Base-by-base conservation (phyloP, 2,329 filamentous ascomycete species). In the Drechslerella coelobrocha region DNA sequence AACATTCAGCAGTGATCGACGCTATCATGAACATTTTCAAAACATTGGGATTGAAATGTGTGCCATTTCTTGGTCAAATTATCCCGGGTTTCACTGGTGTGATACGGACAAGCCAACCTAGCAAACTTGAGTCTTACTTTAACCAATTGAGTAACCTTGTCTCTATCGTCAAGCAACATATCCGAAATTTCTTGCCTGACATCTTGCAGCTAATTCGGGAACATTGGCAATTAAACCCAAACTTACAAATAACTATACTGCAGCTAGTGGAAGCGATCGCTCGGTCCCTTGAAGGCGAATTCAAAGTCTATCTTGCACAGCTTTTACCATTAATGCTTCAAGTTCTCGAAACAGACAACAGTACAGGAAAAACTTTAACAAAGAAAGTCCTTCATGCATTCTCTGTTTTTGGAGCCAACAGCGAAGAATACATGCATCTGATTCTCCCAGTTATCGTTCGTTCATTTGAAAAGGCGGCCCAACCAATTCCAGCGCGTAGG, bases 21-120 rank as follows among this genome's bases (percentile, higher is more conserved):
- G 94, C 94, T 3, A 95, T 99, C 75, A 97, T 99, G 88, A 96
- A 91, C 75, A 99, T 99, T 68, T 99, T 99, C 80, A 90, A 94
- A 75, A 99, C 95, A 0, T 84, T 99, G 71, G 94, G 94, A 1
- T 81, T 99, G 75, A 96, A 97, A 78, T 99, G 94, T 78, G 93
- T 99, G 7, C 90, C 91, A 0, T 99, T 97, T 79, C 85, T 99
- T 1, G 89, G 90, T 71, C 89, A 94, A 71, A 97, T 99, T 72
- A 90, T 99, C 29, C 94, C 95, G 0, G 94, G 92, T 0, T 99
- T 99, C 77, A 84, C 99, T 43, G 84, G 86, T 14, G 93, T 99
- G 61, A 96, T 99, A 72, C 86, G 89, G 74, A 89, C 89, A 54
- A 92, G 92, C 4, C 86, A 90, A 14, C 83, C 86, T 1, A 89